Evolutionary conservation across 202 grass and related monocot genomes (phyloP).

Genomic region (Musa balbisiana): DNA sequence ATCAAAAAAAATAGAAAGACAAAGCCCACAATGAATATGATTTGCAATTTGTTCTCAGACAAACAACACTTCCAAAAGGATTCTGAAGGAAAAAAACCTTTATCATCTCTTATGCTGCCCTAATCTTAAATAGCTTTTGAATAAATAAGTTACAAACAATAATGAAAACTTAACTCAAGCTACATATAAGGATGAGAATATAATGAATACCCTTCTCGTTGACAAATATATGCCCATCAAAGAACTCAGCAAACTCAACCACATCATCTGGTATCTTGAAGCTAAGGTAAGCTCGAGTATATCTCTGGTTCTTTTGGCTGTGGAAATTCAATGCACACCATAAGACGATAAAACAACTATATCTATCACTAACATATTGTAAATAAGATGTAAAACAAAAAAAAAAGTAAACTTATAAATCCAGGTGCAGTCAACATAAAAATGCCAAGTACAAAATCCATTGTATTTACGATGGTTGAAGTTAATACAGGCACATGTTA

Average conservation of each 20-base stretch:
- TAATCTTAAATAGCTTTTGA: too few species aligned
- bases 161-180: slow-evolving; percentile 4
- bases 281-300: slow-evolving; percentile 73
- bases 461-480: background rate
- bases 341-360: background rate
- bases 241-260: slow-evolving; percentile 91
- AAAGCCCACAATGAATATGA: too few species aligned
- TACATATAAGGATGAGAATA: slow-evolving; percentile 3
- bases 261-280: slow-evolving; percentile 75
- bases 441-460: background rate
- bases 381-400: background rate
- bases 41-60: too few species aligned
- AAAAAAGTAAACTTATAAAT: background rate
- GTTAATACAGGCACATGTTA: background rate
- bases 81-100: background rate
- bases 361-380: background rate
- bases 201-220: slow-evolving; percentile 87
- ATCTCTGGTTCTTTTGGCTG: slow-evolving; percentile 85
- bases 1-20: background rate
- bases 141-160: slow-evolving; percentile 2
- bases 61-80: background rate
- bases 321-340: slow-evolving; percentile 1
- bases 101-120: background rate
- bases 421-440: background rate
- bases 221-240: slow-evolving; percentile 81